Conservation (phyloP, 106 monocot genomes). For the Phalaenopsis aphrodite region DNA sequence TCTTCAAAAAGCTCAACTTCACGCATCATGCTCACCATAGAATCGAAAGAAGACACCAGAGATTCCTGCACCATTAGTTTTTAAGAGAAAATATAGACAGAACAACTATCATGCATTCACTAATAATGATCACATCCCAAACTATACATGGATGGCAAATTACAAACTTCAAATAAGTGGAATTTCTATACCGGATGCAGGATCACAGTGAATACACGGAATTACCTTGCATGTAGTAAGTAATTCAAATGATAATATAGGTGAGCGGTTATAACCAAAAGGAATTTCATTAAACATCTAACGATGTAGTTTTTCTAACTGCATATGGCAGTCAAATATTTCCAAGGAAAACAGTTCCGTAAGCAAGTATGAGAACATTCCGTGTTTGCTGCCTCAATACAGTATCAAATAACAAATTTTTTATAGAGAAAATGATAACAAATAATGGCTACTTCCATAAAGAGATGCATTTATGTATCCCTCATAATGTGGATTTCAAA, state of each 20-base stretch:
- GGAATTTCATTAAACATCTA: not conserved
- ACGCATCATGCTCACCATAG: constrained; percentile 30
- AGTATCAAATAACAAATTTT: no score
- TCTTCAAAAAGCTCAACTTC: constrained; percentile 44
- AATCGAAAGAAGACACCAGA: constrained; percentile 42
- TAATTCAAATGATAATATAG: not conserved
- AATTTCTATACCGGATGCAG: not conserved
- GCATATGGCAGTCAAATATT: no score
- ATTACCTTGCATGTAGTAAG: not conserved
- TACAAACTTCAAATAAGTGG: not conserved
- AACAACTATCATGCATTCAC: not conserved
- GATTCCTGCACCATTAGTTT: constrained; percentile 24
- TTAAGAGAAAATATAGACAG: not conserved
- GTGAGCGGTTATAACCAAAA: not conserved
- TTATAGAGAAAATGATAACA: no score
- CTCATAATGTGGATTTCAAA: no score
- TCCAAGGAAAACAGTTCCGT: no score
- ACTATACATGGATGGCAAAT: not conserved
- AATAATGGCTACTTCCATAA: no score
- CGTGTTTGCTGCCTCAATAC: no score
- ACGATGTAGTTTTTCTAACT: no score
- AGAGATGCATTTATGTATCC: no score
- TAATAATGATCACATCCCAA: not conserved
- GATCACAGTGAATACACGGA: not conserved
- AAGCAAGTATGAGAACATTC: no score